These are phyloP conservation scores for Lepidium africanum DNA, from an alignment of 345 rosid genomes.

Conservation along the genomic window DNA sequence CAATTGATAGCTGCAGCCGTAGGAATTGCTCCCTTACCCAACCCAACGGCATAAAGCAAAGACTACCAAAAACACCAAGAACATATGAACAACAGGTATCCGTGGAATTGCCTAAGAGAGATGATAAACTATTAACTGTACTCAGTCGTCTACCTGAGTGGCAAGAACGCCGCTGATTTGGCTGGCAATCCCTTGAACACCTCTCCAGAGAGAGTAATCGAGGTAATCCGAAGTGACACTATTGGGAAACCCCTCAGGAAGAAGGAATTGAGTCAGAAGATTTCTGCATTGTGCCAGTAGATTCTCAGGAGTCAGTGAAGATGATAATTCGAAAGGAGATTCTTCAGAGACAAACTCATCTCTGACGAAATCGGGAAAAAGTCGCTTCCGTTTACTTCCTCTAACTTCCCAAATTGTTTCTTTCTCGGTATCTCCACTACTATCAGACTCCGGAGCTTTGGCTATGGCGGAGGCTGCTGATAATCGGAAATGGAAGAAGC, in stretches of 20 bases:
- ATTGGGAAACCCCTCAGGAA: slow-evolving; percentile 83
- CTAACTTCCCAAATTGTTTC: slow-evolving; percentile 62
- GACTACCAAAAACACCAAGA: slow-evolving; percentile 38
- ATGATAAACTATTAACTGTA: not conserved
- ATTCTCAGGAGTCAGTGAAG: slow-evolving; percentile 29
- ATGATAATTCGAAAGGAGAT: slow-evolving; percentile 28
- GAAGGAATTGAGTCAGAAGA: slow-evolving; percentile 47
- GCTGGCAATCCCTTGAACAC: slow-evolving; percentile 88
- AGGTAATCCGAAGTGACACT: slow-evolving; percentile 87
- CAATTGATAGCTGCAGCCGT: slow-evolving; percentile 94
- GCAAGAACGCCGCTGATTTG: slow-evolving; percentile 94
- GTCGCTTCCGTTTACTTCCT: slow-evolving; percentile 56
- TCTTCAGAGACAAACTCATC: slow-evolving; percentile 46
- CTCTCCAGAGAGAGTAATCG: slow-evolving; percentile 93
- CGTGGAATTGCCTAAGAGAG: slow-evolving; percentile 11
- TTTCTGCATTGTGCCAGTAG: slow-evolving; percentile 41
- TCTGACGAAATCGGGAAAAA: slow-evolving; percentile 42
- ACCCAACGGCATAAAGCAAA: slow-evolving; percentile 92
- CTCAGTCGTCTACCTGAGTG: slow-evolving; percentile 52
- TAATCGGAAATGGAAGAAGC: slow-evolving; percentile 34
- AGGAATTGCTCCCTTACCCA: slow-evolving; percentile 97
- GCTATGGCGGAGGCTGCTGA: slow-evolving; percentile 42
- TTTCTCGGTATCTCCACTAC: slow-evolving; percentile 17
- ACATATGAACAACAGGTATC: slow-evolving; percentile 8
- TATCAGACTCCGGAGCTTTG: slow-evolving; percentile 15